Base-by-base conservation (phyloP, 2,329 filamentous ascomycete species). In the Celoporthe dispersa region DNA sequence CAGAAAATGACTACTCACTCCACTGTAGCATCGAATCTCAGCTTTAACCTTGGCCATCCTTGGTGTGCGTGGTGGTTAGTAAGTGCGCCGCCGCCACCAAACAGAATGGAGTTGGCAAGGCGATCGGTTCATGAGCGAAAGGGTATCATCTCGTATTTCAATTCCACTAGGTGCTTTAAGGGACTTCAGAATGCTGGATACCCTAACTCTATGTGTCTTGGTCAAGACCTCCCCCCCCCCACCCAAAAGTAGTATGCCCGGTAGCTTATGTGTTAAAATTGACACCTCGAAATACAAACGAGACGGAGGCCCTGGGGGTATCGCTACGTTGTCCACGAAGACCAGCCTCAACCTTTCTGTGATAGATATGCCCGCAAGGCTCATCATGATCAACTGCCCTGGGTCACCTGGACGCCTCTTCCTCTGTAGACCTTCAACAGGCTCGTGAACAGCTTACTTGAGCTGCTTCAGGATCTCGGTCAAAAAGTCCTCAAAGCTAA, bases 401-500 rank as follows among this genome's bases (percentile, higher is more conserved):
- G 3, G n/a, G 12, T 16, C 25, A 5, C 41, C 14, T n/a, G n/a
- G n/a, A n/a, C n/a, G n/a, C n/a, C n/a, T n/a, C n/a, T 22, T 3
- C 44, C 7, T 7, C 16, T 4, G 12, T 8, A 35, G 35, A 8
- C 35, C 37, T 16, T 37, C 35, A 37, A 41, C 39, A 41, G 16
- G 39, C 14, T 19, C 39, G 11, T 37, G n/a, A n/a, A 7, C 35
- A 25, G 53, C 60, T 73, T 81, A 88, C 81, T 85, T 87, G 71
- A 90, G 79, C 80, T 90, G 88, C 78, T 87, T 87, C 73, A 90
- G 75, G 73, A 90, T 89, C 81, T 90, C 91, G 51, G 89, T 90
- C 77, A 94, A 82, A 79, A 94, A 94, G 76, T 94, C 91, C 82
- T 94, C 92, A 76, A 94, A 94, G 78, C 91, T 93, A 67, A 94